These are phyloP conservation scores for Pistacia atlantica DNA, from an alignment of 345 rosid species.

Conservation along the genomic window DNA sequence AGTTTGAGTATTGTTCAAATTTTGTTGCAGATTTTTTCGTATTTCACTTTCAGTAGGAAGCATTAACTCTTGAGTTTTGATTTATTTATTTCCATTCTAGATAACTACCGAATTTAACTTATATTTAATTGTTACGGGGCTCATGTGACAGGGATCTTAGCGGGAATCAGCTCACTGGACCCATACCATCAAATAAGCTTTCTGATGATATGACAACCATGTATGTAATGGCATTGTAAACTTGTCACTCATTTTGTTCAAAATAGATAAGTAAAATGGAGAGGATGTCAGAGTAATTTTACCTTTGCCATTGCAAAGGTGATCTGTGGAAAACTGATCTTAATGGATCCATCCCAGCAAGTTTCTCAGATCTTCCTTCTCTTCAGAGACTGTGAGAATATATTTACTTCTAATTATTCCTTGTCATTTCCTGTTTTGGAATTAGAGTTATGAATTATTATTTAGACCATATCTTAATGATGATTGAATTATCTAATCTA, in stretches of 20 bases:
- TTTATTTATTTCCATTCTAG: not conserved
- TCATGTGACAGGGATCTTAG: constrained; percentile 74
- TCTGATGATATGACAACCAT: constrained; percentile 69
- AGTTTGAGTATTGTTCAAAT: constrained; percentile 27
- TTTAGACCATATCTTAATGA: not conserved
- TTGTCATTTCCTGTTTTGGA: constrained; percentile 12
- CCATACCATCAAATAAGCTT: constrained; percentile 64
- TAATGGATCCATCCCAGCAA: constrained; percentile 71
- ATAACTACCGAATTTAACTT: constrained; percentile 10
- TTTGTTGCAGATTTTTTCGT: not conserved
- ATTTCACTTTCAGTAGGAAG: not conserved
- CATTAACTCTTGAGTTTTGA: not conserved
- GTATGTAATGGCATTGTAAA: constrained; percentile 36
- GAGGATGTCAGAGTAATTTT: not conserved
- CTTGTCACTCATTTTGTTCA: not conserved
- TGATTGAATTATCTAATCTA: constrained; percentile 12
- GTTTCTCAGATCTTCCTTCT: constrained; percentile 60
- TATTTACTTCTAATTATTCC: not conserved
- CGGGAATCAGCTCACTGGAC: constrained; percentile 63
- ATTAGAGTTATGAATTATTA: not conserved
- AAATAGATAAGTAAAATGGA: too few relatives aligned
- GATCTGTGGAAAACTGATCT: constrained; percentile 66
- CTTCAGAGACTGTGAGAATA: constrained; percentile 79
- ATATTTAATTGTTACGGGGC: constrained; percentile 20
- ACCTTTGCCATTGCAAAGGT: constrained; percentile 45